A percentile compares a stretch with the other conserved stretches of the same genome.
phyloP scores from a whole-genome alignment of 1,284 basidiomycete species.

The Marasmius tenuissimus region DNA sequence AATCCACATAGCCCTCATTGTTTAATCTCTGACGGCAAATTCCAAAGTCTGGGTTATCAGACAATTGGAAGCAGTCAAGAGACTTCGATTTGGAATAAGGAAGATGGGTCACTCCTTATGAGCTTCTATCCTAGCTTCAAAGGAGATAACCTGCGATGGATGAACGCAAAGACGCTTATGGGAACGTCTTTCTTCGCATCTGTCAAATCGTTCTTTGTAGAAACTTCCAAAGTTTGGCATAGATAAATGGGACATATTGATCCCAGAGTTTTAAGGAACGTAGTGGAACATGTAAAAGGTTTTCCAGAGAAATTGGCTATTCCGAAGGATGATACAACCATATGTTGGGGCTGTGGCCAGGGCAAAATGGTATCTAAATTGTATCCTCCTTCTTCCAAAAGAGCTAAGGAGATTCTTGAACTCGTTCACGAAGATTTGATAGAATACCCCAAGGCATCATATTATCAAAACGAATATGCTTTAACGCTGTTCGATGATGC shows the following conservation, averaged over 20 bases:
- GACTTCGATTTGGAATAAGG: too few species aligned
- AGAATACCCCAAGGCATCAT: conserved; percentile 18
- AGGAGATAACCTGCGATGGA: too few species aligned
- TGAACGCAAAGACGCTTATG: too few species aligned
- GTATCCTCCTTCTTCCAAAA: conserved; percentile 12
- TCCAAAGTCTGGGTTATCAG: too few species aligned
- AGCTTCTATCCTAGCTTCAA: too few species aligned
- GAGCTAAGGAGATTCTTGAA: conserved; percentile 17
- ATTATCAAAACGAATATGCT: conserved; percentile 21
- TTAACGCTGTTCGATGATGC: conserved; percentile 30
- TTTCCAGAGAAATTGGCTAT: conserved; percentile 12
- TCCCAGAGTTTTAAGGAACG: conserved; percentile 11
- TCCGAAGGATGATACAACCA: conserved; percentile 8
- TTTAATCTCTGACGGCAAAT: too few species aligned
- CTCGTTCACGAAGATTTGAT: conserved; percentile 26
- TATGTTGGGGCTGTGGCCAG: conserved; percentile 24
- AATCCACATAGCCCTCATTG: too few species aligned
- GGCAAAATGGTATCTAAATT: conserved; percentile 21
- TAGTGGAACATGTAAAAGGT: conserved; percentile 6
- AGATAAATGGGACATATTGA: conserved; percentile 14
- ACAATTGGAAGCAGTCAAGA: too few species aligned
- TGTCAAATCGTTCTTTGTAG: too few species aligned
- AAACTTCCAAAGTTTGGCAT: conserved; percentile 10
- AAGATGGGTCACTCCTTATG: too few species aligned
- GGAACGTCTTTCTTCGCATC: too few species aligned